phyloP scores from a whole-genome alignment of 768 basidiomycete species.

The Auricularia cornea region DNA sequence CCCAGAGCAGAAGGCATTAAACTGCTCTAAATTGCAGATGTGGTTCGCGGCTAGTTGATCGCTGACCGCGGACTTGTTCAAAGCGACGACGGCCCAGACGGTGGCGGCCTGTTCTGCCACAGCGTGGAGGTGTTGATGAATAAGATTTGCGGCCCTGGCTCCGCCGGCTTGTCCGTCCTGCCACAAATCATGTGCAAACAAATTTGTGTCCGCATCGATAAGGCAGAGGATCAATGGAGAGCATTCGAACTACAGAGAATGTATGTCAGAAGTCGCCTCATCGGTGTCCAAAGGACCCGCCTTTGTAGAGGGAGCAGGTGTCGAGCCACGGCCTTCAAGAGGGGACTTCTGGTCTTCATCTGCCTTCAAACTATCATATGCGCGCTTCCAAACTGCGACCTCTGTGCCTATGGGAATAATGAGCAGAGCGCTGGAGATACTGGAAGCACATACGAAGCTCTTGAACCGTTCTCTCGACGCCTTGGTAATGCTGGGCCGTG shows the following conservation, averaged over 20 bases:
- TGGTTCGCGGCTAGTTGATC: background rate
- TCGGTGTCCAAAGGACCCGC: too few relatives aligned
- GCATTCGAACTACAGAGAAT: background rate
- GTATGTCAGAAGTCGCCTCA: background rate
- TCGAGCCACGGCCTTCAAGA: too few relatives aligned
- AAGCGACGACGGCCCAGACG: background rate
- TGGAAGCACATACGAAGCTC: background rate
- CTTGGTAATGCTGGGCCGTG: too few relatives aligned
- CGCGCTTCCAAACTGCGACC: background rate
- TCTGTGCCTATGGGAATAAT: background rate
- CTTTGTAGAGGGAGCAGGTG: too few relatives aligned
- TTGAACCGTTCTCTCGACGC: background rate
- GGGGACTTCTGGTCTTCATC: background rate
- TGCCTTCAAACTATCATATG: background rate
- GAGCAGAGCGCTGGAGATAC: background rate
- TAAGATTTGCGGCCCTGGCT: background rate
- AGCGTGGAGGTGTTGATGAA: background rate
- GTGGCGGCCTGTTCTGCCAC: background rate
- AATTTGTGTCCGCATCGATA: background rate
- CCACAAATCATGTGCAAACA: background rate
- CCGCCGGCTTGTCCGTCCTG: background rate
- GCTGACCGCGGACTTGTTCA: background rate
- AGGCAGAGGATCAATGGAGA: background rate
- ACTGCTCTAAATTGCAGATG: background rate
- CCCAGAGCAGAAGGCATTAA: background rate